These are phyloP conservation scores for Aegilops bicornis DNA, from an alignment of 176 grass and related monocot genomes.

Conservation along the genomic window DNA sequence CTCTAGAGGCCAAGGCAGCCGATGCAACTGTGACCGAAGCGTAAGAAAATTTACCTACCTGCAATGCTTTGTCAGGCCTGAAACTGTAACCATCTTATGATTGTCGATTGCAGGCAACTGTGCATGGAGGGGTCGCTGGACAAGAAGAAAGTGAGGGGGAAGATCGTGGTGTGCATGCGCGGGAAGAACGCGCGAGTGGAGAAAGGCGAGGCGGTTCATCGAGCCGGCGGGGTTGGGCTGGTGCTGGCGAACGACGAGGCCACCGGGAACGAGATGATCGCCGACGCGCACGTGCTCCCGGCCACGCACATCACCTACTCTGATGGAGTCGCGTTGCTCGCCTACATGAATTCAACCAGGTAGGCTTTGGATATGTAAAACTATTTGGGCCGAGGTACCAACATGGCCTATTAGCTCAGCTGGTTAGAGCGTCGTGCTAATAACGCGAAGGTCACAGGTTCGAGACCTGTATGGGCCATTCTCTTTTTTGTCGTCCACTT, in stretches of 20 bases:
- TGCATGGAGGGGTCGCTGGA: slow-evolving; percentile 61
- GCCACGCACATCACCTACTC: slow-evolving; percentile 78
- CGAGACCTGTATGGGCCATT: slow-evolving; percentile 83
- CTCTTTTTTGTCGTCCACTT: not conserved
- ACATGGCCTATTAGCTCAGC: slow-evolving; percentile 78
- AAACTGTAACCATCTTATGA: not conserved
- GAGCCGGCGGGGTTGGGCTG: slow-evolving; percentile 58
- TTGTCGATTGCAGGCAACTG: slow-evolving; percentile 36
- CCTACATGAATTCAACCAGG: slow-evolving; percentile 46
- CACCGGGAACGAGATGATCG: slow-evolving; percentile 82
- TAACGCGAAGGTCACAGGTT: slow-evolving; percentile 96
- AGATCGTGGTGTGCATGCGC: slow-evolving; percentile 73
- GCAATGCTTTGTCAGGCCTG: not conserved
- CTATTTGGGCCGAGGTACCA: fast-evolving
- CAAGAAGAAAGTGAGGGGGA: slow-evolving; percentile 52
- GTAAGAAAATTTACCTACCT: slow-evolving; percentile 24
- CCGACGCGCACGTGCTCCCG: slow-evolving; percentile 90
- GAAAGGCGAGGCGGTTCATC: slow-evolving; percentile 63
- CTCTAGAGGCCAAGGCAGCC: slow-evolving; percentile 43
- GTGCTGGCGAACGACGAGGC: slow-evolving; percentile 61
- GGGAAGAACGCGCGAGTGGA: slow-evolving; percentile 73
- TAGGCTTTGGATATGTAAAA: fast-evolving
- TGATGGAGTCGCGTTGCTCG: slow-evolving; percentile 38
- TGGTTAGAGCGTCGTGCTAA: slow-evolving; percentile 98
- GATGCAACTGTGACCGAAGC: slow-evolving; percentile 37